These are phyloP conservation scores for Tetrapisispora iriomotensis DNA, from an alignment of 805 yeast species.

Conservation along the genomic window DNA sequence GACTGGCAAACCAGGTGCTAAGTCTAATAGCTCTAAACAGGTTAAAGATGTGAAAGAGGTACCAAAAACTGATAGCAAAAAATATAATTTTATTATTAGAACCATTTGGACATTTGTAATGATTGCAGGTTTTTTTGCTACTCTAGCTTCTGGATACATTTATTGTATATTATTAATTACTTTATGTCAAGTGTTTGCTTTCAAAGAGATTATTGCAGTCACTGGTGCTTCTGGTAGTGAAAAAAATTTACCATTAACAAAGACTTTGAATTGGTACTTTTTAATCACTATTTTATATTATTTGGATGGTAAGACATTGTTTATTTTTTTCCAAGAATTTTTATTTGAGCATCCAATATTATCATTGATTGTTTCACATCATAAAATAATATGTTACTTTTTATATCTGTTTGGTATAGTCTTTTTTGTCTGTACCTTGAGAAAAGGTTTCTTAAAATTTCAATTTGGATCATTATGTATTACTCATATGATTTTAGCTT, in stretches of 20 bases:
- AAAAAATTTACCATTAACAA: slow-evolving; percentile 72
- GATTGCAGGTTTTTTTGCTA: slow-evolving; percentile 62
- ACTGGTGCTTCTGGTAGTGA: slow-evolving; percentile 71
- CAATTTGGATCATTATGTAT: slow-evolving; percentile 91
- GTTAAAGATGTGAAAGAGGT: not conserved
- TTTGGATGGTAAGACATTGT: slow-evolving; percentile 76
- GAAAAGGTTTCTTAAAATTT: slow-evolving; percentile 80
- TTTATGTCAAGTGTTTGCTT: slow-evolving; percentile 69
- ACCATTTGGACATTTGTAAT: slow-evolving; percentile 90
- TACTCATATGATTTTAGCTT: slow-evolving; percentile 84
- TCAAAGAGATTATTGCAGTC: slow-evolving; percentile 84
- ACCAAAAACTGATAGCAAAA: slow-evolving; percentile 12
- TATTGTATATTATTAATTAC: slow-evolving; percentile 67
- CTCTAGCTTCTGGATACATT: slow-evolving; percentile 76
- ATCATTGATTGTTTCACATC: slow-evolving; percentile 59
- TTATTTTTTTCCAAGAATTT: slow-evolving; percentile 51
- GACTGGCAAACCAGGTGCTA: not conserved
- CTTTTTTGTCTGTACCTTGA: slow-evolving; percentile 77
- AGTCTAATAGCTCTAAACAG: not conserved
- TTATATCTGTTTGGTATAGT: slow-evolving; percentile 82
- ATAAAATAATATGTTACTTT: slow-evolving; percentile 74
- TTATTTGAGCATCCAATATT: slow-evolving; percentile 31
- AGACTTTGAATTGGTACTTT: slow-evolving; percentile 87
- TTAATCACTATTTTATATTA: slow-evolving; percentile 79
- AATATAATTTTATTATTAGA: slow-evolving; percentile 55